These are phyloP conservation scores for Eimeria praecox DNA, from an alignment of 169 alveolate genomes.

Conservation along the genomic window DNA sequence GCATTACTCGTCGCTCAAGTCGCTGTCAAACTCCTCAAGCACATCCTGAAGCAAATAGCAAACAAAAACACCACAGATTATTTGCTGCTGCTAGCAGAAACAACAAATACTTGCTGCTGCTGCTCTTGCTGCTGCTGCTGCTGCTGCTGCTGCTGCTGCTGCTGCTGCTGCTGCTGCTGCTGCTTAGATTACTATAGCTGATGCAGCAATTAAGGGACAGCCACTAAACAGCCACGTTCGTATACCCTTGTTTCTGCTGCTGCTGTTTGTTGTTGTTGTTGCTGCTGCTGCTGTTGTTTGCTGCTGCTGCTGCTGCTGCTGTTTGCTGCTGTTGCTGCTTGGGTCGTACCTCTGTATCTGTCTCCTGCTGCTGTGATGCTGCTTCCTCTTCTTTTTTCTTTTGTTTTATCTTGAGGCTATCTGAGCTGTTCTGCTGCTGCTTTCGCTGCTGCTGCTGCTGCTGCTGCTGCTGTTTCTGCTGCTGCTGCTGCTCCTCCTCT, in stretches of 20 bases:
- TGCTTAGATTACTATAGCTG: not conserved
- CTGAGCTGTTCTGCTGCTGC: not conserved
- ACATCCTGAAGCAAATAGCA: not conserved
- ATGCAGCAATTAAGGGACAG: not conserved
- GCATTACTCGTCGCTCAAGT: not conserved
- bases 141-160: constrained; percentile 40
- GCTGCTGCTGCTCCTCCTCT: not conserved
- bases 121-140: not conserved
- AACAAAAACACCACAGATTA: not conserved
- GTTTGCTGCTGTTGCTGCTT: not conserved
- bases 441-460: not conserved
- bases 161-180: constrained; percentile 43
- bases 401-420: not conserved
- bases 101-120: not conserved
- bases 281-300: not conserved
- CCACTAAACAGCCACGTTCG: not conserved
- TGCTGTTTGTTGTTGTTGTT: too few relatives aligned
- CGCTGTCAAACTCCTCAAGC: constrained; percentile 37
- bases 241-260: too few relatives aligned
- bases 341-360: constrained; percentile 28
- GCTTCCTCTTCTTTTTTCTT: not conserved
- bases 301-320: not conserved
- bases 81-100: too few relatives aligned
- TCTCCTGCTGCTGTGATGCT: not conserved
- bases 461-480: not conserved